These are phyloP conservation scores for Amanita subjunquillea DNA, from an alignment of 768 basidiomycete species.

Conservation along the genomic window DNA sequence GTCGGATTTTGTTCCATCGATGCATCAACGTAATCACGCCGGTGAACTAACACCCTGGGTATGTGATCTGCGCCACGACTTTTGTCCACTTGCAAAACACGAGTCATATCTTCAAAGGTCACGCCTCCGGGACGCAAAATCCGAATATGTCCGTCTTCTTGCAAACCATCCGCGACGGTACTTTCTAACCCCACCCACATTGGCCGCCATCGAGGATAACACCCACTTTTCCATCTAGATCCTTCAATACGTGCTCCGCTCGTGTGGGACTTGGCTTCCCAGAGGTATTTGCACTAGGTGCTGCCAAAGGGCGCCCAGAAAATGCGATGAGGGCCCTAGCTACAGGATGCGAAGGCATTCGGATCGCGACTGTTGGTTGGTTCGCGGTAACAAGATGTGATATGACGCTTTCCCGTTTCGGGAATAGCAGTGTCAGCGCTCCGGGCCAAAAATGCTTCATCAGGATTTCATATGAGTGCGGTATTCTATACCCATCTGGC, in stretches of 20 bases:
- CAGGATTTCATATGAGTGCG: slow-evolving; percentile 58
- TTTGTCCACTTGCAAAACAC: slow-evolving; percentile 35
- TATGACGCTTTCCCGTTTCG: slow-evolving; percentile 48
- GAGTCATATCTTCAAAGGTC: slow-evolving; percentile 79
- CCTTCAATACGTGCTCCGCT: slow-evolving; percentile 74
- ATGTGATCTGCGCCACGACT: slow-evolving; percentile 13
- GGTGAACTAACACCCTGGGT: slow-evolving; percentile 69
- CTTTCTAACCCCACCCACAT: slow-evolving; percentile 92
- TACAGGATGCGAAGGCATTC: slow-evolving; percentile 92
- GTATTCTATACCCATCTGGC: slow-evolving; percentile 50
- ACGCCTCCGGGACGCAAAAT: slow-evolving; percentile 88
- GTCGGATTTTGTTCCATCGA: slow-evolving; percentile 73
- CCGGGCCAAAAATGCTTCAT: slow-evolving; percentile 94
- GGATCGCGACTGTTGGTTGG: slow-evolving; percentile 75
- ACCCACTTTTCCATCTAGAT: slow-evolving; percentile 63
- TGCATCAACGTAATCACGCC: slow-evolving; percentile 65
- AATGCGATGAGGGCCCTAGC: slow-evolving; percentile 77
- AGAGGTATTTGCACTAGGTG: slow-evolving; percentile 91
- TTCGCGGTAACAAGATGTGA: slow-evolving; percentile 73
- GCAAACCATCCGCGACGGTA: slow-evolving; percentile 87
- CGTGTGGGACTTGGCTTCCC: slow-evolving; percentile 92
- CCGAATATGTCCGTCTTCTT: slow-evolving; percentile 64
- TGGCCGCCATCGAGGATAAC: slow-evolving; percentile 89
- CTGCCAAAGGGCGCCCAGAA: slow-evolving; percentile 67
- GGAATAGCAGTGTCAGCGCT: slow-evolving; percentile 86